Evolutionary conservation across 2,329 filamentous ascomycete species (phyloP).

Genomic region (Colletotrichum sp.): DNA sequence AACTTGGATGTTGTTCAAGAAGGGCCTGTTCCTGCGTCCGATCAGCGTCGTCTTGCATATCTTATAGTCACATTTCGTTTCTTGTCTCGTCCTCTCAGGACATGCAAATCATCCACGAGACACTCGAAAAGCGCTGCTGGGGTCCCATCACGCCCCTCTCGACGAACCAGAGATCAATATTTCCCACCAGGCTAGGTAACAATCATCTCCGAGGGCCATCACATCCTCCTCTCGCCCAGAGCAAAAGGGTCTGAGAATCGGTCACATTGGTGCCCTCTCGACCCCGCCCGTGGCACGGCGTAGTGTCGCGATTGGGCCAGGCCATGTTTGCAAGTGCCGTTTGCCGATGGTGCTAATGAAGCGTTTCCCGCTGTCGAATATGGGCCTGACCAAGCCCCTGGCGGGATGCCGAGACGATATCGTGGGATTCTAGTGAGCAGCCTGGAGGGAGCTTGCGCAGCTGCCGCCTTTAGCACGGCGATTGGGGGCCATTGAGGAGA

Average conservation of each 20-base stretch:
- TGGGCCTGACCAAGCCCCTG: neutral
- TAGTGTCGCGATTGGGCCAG: slow-evolving; percentile 5
- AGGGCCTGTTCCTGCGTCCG: neutral
- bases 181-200: neutral
- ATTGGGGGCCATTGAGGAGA: neutral
- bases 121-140: neutral
- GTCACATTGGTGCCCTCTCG: neutral
- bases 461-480: neutral
- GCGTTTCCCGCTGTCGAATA: neutral
- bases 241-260: neutral
- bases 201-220: slow-evolving; percentile 1
- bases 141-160: neutral
- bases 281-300: slow-evolving; percentile 3
- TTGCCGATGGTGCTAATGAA: neutral
- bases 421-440: neutral
- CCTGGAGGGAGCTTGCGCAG: neutral
- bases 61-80: slow-evolving; percentile 3
- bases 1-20: neutral
- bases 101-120: neutral
- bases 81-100: neutral
- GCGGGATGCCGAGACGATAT: neutral
- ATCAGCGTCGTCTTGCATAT: neutral
- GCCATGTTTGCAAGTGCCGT: neutral
- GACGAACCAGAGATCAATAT: neutral
- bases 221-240: neutral